Evolutionary conservation across 371 early-diverging fungal genomes (phyloP).

Genomic region (Mucor racemosus): DNA sequence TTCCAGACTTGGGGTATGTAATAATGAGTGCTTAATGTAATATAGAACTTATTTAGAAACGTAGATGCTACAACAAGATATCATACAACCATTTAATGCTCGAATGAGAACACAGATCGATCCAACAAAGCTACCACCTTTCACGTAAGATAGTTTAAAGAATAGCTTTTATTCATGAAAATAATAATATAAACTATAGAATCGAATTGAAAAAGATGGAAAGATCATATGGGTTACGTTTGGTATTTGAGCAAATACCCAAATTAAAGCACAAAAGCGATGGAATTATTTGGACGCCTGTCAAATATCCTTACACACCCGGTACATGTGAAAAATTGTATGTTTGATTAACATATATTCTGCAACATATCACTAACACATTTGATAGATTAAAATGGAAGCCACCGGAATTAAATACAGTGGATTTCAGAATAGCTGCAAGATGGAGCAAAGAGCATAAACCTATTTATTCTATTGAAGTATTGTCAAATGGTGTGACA

Average conservation of each 20-base stretch:
- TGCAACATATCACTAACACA: not conserved
- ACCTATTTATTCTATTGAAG: conserved; percentile 64
- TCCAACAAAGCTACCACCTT: conserved; percentile 55
- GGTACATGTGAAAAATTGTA: conserved; percentile 72
- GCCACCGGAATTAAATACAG: conserved; percentile 82
- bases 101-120: conserved; percentile 45
- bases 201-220: conserved; percentile 68
- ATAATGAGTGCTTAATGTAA: not conserved
- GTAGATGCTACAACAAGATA: conserved; percentile 69
- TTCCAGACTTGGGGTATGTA: conserved; percentile 70
- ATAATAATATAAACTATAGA: conserved; percentile 21
- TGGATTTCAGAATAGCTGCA: conserved; percentile 78
- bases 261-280: conserved; percentile 81
- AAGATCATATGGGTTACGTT: conserved; percentile 60
- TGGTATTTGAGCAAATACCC: conserved; percentile 68
- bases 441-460: conserved; percentile 68
- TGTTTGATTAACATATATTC: conserved; percentile 13
- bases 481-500: conserved; percentile 56
- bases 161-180: too few species aligned
- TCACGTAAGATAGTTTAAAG: conserved; percentile 56
- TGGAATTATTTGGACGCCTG: conserved; percentile 90
- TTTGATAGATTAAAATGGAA: conserved; percentile 88
- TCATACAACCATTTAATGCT: conserved; percentile 60
- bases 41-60: not conserved
- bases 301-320: conserved; percentile 71